These are phyloP conservation scores for Strobilomyces echinocephalus DNA, from an alignment of 768 basidiomycete species.

Conservation along the genomic window DNA sequence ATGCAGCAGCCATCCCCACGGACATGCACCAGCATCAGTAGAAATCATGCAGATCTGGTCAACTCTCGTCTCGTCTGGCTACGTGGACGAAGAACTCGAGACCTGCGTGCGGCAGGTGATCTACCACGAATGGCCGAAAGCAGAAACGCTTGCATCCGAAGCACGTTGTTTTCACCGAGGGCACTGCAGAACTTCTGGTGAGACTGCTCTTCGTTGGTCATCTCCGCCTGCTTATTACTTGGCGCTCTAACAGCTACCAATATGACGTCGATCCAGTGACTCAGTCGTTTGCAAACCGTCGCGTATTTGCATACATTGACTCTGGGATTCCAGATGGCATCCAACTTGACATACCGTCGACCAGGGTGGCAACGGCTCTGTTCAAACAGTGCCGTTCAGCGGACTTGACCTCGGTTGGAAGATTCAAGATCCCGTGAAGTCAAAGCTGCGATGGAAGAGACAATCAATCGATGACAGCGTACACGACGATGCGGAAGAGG, in stretches of 20 bases:
- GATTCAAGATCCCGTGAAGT: constrained; percentile 31
- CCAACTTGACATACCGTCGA: neutral
- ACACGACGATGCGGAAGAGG: constrained; percentile 19
- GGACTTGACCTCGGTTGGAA: constrained; percentile 48
- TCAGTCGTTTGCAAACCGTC: too few species aligned
- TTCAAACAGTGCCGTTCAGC: neutral
- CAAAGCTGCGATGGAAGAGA: constrained; percentile 27
- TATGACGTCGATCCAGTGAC: too few species aligned
- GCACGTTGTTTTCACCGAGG: constrained; percentile 71
- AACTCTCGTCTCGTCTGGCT: constrained; percentile 49
- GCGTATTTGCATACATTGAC: too few species aligned
- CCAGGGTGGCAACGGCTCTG: constrained; percentile 1
- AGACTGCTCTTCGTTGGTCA: neutral
- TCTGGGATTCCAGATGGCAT: too few species aligned
- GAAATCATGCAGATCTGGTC: too few species aligned
- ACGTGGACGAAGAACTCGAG: constrained; percentile 40
- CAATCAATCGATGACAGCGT: constrained; percentile 10
- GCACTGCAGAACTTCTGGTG: constrained; percentile 63
- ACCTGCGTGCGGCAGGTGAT: constrained; percentile 53
- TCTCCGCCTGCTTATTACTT: neutral
- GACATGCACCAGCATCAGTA: too few species aligned
- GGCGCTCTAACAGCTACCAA: too few species aligned
- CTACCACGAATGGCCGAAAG: constrained; percentile 32
- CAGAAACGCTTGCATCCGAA: constrained; percentile 28
- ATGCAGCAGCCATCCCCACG: too few species aligned